Percentiles rank a stretch among this genome's conserved stretches.
These are phyloP conservation scores for Pseudocercospora eumusae DNA, from an alignment of 2,329 filamentous ascomycete genomes.

Conservation along the genomic window DNA sequence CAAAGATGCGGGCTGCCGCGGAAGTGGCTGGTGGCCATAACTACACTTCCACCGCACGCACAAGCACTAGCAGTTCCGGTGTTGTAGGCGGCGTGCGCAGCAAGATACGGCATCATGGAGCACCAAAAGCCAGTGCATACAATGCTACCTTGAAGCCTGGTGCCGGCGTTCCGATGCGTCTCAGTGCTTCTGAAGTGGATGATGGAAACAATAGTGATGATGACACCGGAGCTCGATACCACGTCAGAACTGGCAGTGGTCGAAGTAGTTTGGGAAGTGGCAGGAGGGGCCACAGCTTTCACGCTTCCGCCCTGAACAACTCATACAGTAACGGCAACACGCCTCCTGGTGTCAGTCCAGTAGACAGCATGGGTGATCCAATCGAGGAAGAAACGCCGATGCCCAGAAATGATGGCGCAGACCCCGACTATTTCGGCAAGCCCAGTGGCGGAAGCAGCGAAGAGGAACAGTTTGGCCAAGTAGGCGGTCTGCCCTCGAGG, in stretches of 20 bases:
- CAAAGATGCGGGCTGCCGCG: constrained; percentile 80
- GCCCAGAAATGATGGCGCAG: constrained; percentile 39
- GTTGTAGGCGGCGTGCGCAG: constrained; percentile 62
- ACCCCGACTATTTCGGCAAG: constrained; percentile 47
- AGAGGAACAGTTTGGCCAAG: constrained; percentile 57
- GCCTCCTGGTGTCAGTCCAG: constrained; percentile 50
- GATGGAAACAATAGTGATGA: constrained; percentile 76
- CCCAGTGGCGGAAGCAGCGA: constrained; percentile 47
- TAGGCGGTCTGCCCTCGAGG: constrained; percentile 53
- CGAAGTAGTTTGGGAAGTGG: constrained; percentile 61
- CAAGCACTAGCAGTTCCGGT: constrained; percentile 40
- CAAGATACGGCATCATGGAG: constrained; percentile 87
- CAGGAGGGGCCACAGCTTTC: constrained; percentile 45
- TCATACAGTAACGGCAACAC: constrained; percentile 55
- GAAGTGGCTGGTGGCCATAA: constrained; percentile 71
- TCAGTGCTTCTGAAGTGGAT: constrained; percentile 94
- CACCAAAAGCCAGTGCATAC: constrained; percentile 76
- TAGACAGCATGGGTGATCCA: constrained; percentile 45
- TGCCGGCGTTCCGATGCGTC: constrained; percentile 81
- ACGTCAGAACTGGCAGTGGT: constrained; percentile 72
- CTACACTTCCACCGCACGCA: constrained; percentile 31
- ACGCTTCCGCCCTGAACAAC: constrained; percentile 18
- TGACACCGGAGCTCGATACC: constrained; percentile 58
- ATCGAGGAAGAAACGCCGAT: constrained; percentile 51
- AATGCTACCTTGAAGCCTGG: constrained; percentile 72